phyloP scores from a whole-genome alignment of 371 early-diverging fungal species.

The Nematocida sp. region DNA sequence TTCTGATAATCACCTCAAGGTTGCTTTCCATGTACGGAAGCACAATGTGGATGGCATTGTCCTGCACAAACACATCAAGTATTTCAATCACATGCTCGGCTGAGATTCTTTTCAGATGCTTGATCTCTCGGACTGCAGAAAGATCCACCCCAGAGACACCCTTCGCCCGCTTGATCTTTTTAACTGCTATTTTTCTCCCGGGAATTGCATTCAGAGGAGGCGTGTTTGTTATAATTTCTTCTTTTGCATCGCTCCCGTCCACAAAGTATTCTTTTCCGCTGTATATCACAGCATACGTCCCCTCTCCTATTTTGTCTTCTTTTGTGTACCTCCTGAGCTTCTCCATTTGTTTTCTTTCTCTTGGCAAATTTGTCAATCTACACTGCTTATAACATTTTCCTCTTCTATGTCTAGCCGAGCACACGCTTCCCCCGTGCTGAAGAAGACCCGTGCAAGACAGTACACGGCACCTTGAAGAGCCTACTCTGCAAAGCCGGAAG shows the following conservation, averaged over 20 bases:
- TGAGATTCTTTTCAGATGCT: constrained; percentile 74
- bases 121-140: constrained; percentile 90
- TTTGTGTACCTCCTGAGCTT: constrained; percentile 59
- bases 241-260: constrained; percentile 8
- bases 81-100: constrained; percentile 66
- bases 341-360: too few relatives aligned
- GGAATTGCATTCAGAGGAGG: constrained; percentile 34
- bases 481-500: too few relatives aligned
- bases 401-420: too few relatives aligned
- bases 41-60: constrained; percentile 80
- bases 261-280: constrained; percentile 66
- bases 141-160: constrained; percentile 71
- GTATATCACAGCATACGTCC: constrained; percentile 71
- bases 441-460: too few relatives aligned
- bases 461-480: too few relatives aligned
- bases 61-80: constrained; percentile 83
- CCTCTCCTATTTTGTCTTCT: constrained; percentile 67
- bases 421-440: too few relatives aligned
- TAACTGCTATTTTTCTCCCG: constrained; percentile 61
- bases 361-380: too few relatives aligned
- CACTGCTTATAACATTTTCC: too few relatives aligned
- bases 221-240: constrained; percentile 35
- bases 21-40: constrained; percentile 87
- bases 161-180: constrained; percentile 62
- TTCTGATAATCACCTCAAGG: constrained; percentile 90